Evolutionary conservation across 257 asterid genomes (phyloP), one percentile per base, ranked within the genome.

Genomic region (Lycium barbarum): DNA sequence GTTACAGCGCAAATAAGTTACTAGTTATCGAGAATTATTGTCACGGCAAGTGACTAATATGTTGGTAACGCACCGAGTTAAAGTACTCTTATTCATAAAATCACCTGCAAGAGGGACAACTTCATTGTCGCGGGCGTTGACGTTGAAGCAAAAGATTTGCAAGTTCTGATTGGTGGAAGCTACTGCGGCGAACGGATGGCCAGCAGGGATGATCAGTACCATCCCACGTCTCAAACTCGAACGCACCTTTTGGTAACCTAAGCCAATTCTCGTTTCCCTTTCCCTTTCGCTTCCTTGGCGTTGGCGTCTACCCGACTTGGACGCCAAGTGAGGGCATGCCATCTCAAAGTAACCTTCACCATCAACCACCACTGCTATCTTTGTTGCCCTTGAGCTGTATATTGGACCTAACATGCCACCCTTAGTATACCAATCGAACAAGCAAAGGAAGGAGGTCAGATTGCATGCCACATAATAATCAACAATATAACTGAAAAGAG

Each of bases 281-380:
- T 36, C 79, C 33, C 33, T 26, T 36, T 79, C 61, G 20, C 61
- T 53, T 80, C 62, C 47, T 54, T 53, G 45, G 17, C 3, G n/a
- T 54, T 53, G 45, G 17, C 3, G n/a, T 61, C 20, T 58, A 54
- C 72, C 65, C 9, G 83, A 20, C 73, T 82, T 13, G 10, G 87
- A 85, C 0, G 94, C 74, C 55, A 91, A 53, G 83, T 93, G 97
- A 0, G 99, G 98, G 61, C 94, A 90, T 1, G 95, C 96, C 96
- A 95, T 93, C 82, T 94, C 95, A 11, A 89, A 85, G 89, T 87
- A 89, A 14, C 99, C 99, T 78, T 92, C 91, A 1, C 97, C 98
- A 0, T 85, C 89, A 0, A 87, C 66, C 8, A 93, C 97, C 0
- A 87, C 1, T 0, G 43, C 2, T 40, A 94, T 72, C 84, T 88